Percentiles rank a stretch among this genome's conserved stretches.
These are phyloP conservation scores for Euphorbia tirucalli DNA, from an alignment of 345 rosid genomes.

Conservation along the genomic window DNA sequence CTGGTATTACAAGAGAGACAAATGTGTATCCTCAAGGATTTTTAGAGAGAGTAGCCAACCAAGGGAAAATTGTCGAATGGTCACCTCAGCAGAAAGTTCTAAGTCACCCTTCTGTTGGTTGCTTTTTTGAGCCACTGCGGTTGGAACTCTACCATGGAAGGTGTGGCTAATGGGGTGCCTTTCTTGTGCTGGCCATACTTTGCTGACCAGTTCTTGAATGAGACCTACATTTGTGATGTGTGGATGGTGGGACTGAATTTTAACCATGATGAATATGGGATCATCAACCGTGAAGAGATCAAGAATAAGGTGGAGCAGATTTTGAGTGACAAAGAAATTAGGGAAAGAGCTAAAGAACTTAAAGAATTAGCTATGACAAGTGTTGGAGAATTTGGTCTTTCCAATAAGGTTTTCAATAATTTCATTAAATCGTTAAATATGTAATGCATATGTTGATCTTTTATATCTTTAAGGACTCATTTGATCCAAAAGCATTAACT, in stretches of 20 bases:
- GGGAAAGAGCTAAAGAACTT: background rate
- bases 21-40: conserved; percentile 6
- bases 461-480: no score
- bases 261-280: background rate
- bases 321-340: background rate
- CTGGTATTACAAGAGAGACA: background rate
- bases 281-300: background rate
- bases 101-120: background rate
- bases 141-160: conserved; percentile 9
- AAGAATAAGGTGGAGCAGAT: conserved; percentile 10
- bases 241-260: conserved; percentile 1
- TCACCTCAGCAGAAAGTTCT: conserved; percentile 6
- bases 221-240: background rate
- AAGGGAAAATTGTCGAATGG: background rate
- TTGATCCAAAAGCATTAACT: no score
- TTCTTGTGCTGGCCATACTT: conserved; percentile 8
- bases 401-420: background rate
- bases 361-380: background rate
- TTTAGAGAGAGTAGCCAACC: background rate
- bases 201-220: background rate
- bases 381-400: conserved; percentile 4
- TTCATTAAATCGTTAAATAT: background rate
- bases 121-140: conserved; percentile 12
- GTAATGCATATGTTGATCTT: no score
- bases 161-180: background rate